These are phyloP conservation scores for Artemisia annua DNA, from an alignment of 129 eudicot genomes.

Conservation along the genomic window DNA sequence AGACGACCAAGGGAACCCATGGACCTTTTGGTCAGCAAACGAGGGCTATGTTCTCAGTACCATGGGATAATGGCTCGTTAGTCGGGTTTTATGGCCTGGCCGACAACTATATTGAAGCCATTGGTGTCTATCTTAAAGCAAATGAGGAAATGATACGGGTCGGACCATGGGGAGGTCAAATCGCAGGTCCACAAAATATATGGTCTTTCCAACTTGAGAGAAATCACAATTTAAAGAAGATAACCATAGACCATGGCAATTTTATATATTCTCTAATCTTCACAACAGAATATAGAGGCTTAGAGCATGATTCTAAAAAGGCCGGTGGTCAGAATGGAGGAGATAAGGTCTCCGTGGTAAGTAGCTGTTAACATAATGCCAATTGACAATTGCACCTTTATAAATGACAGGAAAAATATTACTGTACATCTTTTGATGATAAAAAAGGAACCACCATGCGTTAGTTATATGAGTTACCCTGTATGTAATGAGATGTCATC, in stretches of 20 bases:
- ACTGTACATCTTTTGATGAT: too few species aligned
- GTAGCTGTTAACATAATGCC: neutral
- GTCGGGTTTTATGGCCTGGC: constrained; percentile 3
- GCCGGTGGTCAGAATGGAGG: neutral
- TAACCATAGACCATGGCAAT: neutral
- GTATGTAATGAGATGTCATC: too few species aligned
- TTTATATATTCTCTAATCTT: neutral
- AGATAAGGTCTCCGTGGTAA: neutral
- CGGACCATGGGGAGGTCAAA: constrained; percentile 7
- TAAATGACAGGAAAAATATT: too few species aligned
- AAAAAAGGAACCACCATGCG: neutral
- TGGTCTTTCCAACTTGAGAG: neutral
- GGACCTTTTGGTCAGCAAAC: constrained; percentile 6
- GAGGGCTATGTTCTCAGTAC: neutral
- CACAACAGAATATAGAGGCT: neutral
- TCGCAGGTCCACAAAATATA: neutral
- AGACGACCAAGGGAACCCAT: neutral
- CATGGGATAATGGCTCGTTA: neutral
- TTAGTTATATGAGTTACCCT: too few species aligned
- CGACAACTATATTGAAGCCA: neutral
- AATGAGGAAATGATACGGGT: neutral
- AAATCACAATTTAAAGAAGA: neutral
- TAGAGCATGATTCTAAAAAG: neutral
- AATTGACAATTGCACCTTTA: too few species aligned
- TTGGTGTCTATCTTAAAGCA: constrained; percentile 17